A percentile compares a stretch with the other conserved stretches of the same genome.
Conservation (phyloP, 306 rosid species). For the Rosa persica region DNA sequence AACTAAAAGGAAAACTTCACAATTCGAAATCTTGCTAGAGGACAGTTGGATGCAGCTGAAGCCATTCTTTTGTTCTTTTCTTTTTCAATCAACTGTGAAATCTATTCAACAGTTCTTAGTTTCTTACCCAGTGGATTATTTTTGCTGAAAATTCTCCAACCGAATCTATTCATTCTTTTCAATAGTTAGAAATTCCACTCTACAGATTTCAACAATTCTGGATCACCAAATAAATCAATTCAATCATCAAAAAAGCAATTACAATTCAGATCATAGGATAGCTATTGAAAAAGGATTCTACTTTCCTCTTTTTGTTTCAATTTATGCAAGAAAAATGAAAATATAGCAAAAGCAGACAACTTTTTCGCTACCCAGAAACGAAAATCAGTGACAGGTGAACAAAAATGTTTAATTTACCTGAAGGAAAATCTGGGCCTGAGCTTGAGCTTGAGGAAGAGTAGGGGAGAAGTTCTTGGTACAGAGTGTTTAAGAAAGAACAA, state of each 20-base stretch:
- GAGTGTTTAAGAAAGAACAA: neutral
- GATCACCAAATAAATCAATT: constrained; percentile 9
- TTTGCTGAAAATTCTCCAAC: neutral
- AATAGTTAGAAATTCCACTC: neutral
- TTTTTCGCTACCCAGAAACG: neutral
- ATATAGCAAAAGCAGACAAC: neutral
- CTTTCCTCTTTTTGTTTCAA: neutral
- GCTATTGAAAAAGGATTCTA: neutral
- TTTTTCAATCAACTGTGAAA: neutral
- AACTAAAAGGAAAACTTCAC: neutral
- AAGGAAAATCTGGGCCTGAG: neutral
- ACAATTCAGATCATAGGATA: neutral
- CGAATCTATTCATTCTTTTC: constrained; percentile 9
- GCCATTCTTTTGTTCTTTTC: neutral
- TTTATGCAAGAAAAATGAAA: neutral
- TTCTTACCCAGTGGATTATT: constrained; percentile 12
- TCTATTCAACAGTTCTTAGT: neutral
- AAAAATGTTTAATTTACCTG: constrained; percentile 5
- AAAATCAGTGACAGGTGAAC: neutral
- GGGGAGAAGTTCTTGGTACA: neutral
- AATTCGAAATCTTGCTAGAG: neutral
- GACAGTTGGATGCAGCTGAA: neutral
- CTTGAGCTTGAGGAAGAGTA: neutral
- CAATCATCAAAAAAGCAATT: neutral
- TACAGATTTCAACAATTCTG: neutral